phyloP scores from a whole-genome alignment of 1,284 basidiomycete genomes.

The Coniferiporia sulphurascens region DNA sequence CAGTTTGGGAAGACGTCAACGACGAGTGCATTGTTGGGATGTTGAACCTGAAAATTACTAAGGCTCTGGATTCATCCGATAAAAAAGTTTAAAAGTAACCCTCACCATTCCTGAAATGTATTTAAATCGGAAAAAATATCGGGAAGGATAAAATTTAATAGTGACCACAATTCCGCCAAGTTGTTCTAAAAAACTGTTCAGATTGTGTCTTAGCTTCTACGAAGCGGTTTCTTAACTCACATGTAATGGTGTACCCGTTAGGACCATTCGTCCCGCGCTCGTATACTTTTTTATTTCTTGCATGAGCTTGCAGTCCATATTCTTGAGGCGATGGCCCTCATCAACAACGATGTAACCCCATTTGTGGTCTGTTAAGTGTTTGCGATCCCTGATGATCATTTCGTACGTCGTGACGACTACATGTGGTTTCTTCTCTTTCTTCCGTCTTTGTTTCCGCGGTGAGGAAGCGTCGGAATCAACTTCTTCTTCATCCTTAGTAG shows the following conservation, averaged over 20 bases:
- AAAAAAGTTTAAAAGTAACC: constrained; percentile 16
- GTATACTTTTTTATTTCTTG: constrained; percentile 87
- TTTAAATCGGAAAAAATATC: constrained; percentile 89
- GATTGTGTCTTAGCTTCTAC: background rate
- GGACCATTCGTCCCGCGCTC: constrained; percentile 83
- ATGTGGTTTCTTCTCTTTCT: constrained; percentile 51
- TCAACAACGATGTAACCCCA: constrained; percentile 97
- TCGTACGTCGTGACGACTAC: constrained; percentile 92
- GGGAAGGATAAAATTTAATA: constrained; percentile 92
- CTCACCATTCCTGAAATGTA: constrained; percentile 87
- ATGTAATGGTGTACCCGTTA: constrained; percentile 92
- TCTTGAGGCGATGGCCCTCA: constrained; percentile 93
- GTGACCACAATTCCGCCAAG: constrained; percentile 88
- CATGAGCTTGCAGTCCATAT: constrained; percentile 87
- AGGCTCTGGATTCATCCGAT: background rate
- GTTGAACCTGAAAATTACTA: constrained; percentile 56
- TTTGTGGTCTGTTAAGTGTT: constrained; percentile 59
- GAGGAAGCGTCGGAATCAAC: background rate
- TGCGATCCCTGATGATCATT: constrained; percentile 82
- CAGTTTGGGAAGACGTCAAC: constrained; percentile 55
- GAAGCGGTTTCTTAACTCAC: constrained; percentile 39
- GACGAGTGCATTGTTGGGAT: constrained; percentile 58
- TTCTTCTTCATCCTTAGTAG: constrained; percentile 14
- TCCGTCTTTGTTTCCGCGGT: background rate
- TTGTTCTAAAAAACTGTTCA: constrained; percentile 61